phyloP scores from a whole-genome alignment of 441 rosid genomes.

The Populus tomentosa region DNA sequence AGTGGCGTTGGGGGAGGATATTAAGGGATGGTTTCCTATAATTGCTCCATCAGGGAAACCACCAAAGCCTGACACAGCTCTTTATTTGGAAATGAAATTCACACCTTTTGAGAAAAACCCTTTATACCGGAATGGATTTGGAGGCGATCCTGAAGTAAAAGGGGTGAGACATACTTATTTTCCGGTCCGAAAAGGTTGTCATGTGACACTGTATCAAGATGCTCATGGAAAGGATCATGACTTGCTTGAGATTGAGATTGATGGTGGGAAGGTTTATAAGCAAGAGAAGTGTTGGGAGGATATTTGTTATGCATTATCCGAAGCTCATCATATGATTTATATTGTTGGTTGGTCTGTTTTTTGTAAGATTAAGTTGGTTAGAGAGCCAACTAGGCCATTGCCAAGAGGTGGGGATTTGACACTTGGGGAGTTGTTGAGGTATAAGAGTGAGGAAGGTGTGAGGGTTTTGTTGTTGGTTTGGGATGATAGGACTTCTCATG shows the following conservation, averaged over 20 bases:
- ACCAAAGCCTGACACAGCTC: slow-evolving; percentile 50
- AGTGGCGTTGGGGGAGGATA: slow-evolving; percentile 34
- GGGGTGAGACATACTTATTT: slow-evolving; percentile 67
- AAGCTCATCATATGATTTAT: slow-evolving; percentile 78
- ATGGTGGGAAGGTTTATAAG: slow-evolving; percentile 35
- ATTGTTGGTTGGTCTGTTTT: slow-evolving; percentile 75
- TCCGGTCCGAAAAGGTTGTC: slow-evolving; percentile 64
- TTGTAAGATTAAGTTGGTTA: slow-evolving; percentile 53
- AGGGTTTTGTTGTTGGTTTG: slow-evolving; percentile 64
- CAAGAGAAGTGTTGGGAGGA: slow-evolving; percentile 71
- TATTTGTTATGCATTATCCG: slow-evolving; percentile 53
- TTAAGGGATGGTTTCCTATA: slow-evolving; percentile 48
- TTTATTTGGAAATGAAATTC: slow-evolving; percentile 47
- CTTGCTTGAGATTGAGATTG: slow-evolving; percentile 46
- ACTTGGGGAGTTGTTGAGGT: slow-evolving; percentile 71
- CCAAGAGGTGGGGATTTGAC: slow-evolving; percentile 62
- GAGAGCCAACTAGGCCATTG: slow-evolving; percentile 55
- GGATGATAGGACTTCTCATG: slow-evolving; percentile 67
- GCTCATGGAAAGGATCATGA: slow-evolving; percentile 55
- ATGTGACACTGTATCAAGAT: slow-evolving; percentile 61
- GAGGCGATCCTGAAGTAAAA: slow-evolving; percentile 46
- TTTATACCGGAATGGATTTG: slow-evolving; percentile 41
- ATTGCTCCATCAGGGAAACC: slow-evolving; percentile 40
- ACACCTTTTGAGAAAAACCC: slow-evolving; percentile 56
- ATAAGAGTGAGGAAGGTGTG: slow-evolving; percentile 77